Conservation (phyloP, 257 asterid genomes). For the Ligustrum vulgare region DNA sequence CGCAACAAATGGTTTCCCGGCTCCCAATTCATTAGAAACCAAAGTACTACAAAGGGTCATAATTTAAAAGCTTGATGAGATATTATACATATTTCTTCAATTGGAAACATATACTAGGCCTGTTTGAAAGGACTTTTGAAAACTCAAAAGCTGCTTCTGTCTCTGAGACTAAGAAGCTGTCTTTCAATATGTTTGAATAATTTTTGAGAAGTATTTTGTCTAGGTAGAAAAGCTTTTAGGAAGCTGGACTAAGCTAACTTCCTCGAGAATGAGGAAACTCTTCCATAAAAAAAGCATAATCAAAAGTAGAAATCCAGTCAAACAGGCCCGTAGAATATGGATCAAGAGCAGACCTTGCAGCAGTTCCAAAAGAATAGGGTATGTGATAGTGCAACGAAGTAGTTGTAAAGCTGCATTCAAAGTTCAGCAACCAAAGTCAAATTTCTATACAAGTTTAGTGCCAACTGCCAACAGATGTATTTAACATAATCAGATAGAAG, state of each 20-base stretch:
- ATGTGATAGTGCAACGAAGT: slow-evolving; percentile 59
- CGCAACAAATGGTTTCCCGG: slow-evolving; percentile 64
- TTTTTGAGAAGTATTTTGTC: too few species aligned
- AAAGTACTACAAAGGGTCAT: slow-evolving; percentile 45
- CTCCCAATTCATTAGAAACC: slow-evolving; percentile 76
- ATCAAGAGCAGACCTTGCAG: slow-evolving; percentile 58
- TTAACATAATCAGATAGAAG: not conserved
- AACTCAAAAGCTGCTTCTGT: too few species aligned
- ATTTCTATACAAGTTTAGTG: not conserved
- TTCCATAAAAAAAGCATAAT: too few species aligned
- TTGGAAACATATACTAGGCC: too few species aligned
- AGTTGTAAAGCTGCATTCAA: slow-evolving; percentile 55
- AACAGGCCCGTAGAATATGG: not conserved
- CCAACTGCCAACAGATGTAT: not conserved
- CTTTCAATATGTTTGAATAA: too few species aligned
- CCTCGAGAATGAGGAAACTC: too few species aligned
- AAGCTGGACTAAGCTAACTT: too few species aligned
- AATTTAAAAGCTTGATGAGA: too few species aligned
- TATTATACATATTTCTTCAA: not conserved
- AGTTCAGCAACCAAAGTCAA: not conserved
- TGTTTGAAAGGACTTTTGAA: too few species aligned
- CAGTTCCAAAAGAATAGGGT: slow-evolving; percentile 69
- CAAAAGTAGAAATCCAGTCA: not conserved
- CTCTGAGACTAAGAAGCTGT: too few species aligned
- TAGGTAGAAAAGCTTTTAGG: too few species aligned